Conservation (phyloP, 108 stramenopile genomes). For the Thalassiosira profunda region DNA sequence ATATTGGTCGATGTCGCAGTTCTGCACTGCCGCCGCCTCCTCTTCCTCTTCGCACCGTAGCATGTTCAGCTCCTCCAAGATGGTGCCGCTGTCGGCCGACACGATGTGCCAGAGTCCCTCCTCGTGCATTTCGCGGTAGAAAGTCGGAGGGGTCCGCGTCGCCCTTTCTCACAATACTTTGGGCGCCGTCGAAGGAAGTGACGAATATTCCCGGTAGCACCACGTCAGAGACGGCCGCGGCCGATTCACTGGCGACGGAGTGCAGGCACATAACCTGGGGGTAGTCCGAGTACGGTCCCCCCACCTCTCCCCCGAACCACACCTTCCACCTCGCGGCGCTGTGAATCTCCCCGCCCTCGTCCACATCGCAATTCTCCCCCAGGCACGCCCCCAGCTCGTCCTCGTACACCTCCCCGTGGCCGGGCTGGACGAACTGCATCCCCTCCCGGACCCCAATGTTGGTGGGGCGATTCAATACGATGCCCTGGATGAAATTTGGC, state of each 20-base stretch:
- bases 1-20: conserved; percentile 44
- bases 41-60: conserved; percentile 45
- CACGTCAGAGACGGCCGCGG: conserved; percentile 28
- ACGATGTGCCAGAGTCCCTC: conserved; percentile 44
- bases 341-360: neutral
- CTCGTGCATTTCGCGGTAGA: conserved; percentile 44
- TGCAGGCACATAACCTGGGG: conserved; percentile 49
- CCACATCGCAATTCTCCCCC: conserved; percentile 1
- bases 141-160: conserved; percentile 47
- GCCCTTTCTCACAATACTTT: conserved; percentile 22
- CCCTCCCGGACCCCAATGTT: conserved; percentile 46
- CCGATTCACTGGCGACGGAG: conserved; percentile 24
- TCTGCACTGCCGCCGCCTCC: conserved; percentile 4
- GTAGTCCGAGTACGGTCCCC: conserved; percentile 44
- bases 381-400: conserved; percentile 18
- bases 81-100: conserved; percentile 30
- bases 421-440: conserved; percentile 41
- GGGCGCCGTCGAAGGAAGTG: conserved; percentile 45
- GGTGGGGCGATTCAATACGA: conserved; percentile 82
- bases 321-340: conserved; percentile 49
- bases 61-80: conserved; percentile 44
- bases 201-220: conserved; percentile 33
- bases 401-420: conserved; percentile 18
- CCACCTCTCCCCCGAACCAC: conserved; percentile 78
- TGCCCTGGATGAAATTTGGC: conserved; percentile 67